Conservation (phyloP, 1,284 basidiomycete species). For the Coriolopsis trogii region DNA sequence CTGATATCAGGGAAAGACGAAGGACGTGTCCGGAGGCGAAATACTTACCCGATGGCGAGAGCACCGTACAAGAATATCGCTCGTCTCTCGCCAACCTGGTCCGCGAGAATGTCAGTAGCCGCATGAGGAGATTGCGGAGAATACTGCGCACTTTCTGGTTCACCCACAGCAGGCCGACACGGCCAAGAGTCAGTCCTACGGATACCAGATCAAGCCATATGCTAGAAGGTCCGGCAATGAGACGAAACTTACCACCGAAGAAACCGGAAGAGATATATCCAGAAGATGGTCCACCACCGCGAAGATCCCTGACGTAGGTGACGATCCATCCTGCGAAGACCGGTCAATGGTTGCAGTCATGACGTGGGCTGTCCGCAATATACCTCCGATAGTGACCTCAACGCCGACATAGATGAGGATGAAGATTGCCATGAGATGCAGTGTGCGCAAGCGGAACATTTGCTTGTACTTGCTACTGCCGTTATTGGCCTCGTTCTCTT, state of each 20-base stretch:
- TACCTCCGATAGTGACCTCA: constrained; percentile 51
- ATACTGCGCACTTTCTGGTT: constrained; percentile 48
- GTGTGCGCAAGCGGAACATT: constrained; percentile 39
- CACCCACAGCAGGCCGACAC: constrained; percentile 50
- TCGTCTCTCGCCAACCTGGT: constrained; percentile 44
- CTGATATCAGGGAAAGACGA: not conserved
- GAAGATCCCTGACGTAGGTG: constrained; percentile 48
- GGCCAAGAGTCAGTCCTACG: constrained; percentile 46
- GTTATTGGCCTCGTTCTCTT: constrained; percentile 15
- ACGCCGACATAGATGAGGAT: constrained; percentile 50
- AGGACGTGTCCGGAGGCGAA: not conserved
- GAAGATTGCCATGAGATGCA: constrained; percentile 49
- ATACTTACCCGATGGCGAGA: constrained; percentile 40
- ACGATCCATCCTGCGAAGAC: constrained; percentile 51
- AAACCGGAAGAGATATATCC: constrained; percentile 57
- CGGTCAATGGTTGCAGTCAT: too few species aligned
- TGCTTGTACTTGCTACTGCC: constrained; percentile 41
- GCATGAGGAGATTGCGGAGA: not conserved
- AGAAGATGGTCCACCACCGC: constrained; percentile 48
- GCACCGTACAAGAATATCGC: constrained; percentile 43
- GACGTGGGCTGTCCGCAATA: not conserved
- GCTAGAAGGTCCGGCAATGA: too few species aligned
- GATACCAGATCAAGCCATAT: not conserved
- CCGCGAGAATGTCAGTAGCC: not conserved
- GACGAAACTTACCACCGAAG: constrained; percentile 43